Evolutionary conservation across 805 yeast species (phyloP).

Genomic region (Blastobotrys mokoenaii): DNA sequence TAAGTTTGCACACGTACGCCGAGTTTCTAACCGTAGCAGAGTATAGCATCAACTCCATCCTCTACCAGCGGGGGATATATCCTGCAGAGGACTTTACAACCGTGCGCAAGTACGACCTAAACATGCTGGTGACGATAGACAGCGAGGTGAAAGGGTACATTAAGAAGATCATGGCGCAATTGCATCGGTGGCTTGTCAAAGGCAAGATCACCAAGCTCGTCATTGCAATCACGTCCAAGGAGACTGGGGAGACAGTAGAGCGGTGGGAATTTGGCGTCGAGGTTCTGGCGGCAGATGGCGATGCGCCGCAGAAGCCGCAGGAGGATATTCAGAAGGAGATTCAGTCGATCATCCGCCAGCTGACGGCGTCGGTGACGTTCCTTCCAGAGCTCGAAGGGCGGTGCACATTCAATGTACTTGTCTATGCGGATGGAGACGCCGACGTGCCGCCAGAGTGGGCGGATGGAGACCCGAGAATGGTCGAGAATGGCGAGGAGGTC

Average conservation of each 20-base stretch:
- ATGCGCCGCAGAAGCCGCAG: conserved; percentile 24
- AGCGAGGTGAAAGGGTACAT: conserved; percentile 70
- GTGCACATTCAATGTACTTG: conserved; percentile 77
- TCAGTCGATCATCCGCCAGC: conserved; percentile 80
- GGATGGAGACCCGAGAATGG: conserved; percentile 57
- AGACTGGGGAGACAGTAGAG: conserved; percentile 61
- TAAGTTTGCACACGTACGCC: conserved; percentile 16
- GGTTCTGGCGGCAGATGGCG: conserved; percentile 22
- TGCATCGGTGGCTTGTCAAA: conserved; percentile 62
- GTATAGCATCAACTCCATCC: conserved; percentile 68
- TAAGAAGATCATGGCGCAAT: conserved; percentile 55
- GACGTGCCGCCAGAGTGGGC: conserved; percentile 78
- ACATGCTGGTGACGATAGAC: conserved; percentile 61
- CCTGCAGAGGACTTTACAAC: conserved; percentile 78
- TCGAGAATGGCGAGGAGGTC: conserved; percentile 57
- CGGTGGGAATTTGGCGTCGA: conserved; percentile 79
- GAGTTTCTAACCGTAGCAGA: conserved; percentile 32
- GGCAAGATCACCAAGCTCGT: conserved; percentile 62
- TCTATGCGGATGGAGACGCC: conserved; percentile 57
- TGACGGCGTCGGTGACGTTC: conserved; percentile 80
- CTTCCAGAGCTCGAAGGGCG: conserved; percentile 62
- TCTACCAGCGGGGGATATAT: conserved; percentile 84
- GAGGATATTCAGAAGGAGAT: conserved; percentile 62
- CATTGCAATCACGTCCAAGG: conserved; percentile 63
- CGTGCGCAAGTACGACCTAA: conserved; percentile 72